Evolutionary conservation across 2,329 filamentous ascomycete genomes (phyloP).

Genomic region (Phialophora macrospora): DNA sequence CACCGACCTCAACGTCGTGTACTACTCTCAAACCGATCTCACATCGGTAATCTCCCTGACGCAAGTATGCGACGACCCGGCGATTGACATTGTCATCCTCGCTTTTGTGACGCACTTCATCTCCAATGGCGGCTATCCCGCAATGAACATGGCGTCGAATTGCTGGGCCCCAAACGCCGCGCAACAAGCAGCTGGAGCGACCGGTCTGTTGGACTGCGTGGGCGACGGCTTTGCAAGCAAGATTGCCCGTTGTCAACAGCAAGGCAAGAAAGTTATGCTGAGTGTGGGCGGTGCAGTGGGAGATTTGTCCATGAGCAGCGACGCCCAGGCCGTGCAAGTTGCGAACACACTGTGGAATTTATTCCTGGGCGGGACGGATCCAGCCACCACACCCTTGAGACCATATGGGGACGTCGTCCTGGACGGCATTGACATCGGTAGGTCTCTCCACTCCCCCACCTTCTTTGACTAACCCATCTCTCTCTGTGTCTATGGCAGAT

Average conservation of each 20-base stretch:
- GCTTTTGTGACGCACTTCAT: slow-evolving; percentile 41
- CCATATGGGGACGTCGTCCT: slow-evolving; percentile 54
- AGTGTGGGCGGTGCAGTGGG: slow-evolving; percentile 53
- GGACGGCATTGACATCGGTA: slow-evolving; percentile 61
- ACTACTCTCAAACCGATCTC: slow-evolving; percentile 40
- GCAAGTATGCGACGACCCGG: slow-evolving; percentile 39
- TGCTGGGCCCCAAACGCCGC: slow-evolving; percentile 37
- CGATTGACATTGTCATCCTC: slow-evolving; percentile 43
- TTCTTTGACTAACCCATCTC: not conserved
- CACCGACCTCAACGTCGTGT: slow-evolving; percentile 36
- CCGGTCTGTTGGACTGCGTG: slow-evolving; percentile 38
- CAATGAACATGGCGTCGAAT: slow-evolving; percentile 40
- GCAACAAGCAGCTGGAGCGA: slow-evolving; percentile 36
- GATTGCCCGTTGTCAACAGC: slow-evolving; percentile 45
- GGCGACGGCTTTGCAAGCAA: slow-evolving; percentile 36
- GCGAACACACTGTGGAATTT: slow-evolving; percentile 58
- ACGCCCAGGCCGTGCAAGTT: slow-evolving; percentile 51
- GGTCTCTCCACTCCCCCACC: slow-evolving; percentile 31
- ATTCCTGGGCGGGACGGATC: slow-evolving; percentile 53
- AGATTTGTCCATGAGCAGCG: slow-evolving; percentile 51
- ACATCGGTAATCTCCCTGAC: slow-evolving; percentile 35
- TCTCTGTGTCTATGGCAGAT: slow-evolving; percentile 19
- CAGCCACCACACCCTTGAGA: slow-evolving; percentile 47
- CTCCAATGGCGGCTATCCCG: slow-evolving; percentile 34
- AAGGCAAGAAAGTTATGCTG: slow-evolving; percentile 53